A percentile compares a stretch with the other conserved stretches of the same genome.
Conservation (phyloP, 495 filamentous ascomycete genomes). For the Talaromyces trachyspermus region DNA sequence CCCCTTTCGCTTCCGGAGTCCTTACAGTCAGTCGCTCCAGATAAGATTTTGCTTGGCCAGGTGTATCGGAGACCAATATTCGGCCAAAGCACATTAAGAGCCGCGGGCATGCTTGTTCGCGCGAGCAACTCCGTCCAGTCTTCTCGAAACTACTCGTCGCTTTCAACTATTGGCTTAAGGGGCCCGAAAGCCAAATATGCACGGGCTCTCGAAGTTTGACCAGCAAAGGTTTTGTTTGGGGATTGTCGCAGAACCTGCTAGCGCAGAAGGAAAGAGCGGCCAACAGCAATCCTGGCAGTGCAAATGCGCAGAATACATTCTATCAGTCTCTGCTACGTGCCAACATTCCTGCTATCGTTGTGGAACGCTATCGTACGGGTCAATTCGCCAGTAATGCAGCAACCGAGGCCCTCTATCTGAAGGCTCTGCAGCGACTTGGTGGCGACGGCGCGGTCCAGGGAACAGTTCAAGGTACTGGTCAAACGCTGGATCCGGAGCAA, state of each 20-base stretch:
- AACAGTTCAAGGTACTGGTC: conserved; percentile 19
- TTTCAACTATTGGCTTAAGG: conserved; percentile 24
- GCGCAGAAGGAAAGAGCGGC: conserved; percentile 78
- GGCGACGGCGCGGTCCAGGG: conserved; percentile 39
- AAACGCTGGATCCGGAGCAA: conserved; percentile 51
- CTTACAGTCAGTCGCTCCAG: conserved; percentile 21
- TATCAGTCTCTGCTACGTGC: conserved; percentile 86
- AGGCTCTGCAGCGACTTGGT: conserved; percentile 63
- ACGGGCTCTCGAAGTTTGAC: conserved; percentile 21
- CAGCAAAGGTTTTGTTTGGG: conserved; percentile 48
- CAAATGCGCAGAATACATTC: conserved; percentile 83
- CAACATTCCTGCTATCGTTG: conserved; percentile 84
- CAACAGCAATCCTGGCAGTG: conserved; percentile 81
- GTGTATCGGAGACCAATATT: background rate
- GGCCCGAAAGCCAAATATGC: conserved; percentile 14
- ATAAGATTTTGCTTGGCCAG: conserved; percentile 15
- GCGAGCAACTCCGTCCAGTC: conserved; percentile 12
- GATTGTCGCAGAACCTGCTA: conserved; percentile 50
- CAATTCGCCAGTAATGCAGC: conserved; percentile 71
- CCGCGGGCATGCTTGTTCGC: conserved; percentile 5
- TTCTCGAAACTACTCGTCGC: conserved; percentile 31
- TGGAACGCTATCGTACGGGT: conserved; percentile 80
- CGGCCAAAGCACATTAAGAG: background rate
- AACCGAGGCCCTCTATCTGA: conserved; percentile 65
- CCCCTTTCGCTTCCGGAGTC: conserved; percentile 20